A percentile compares a stretch with the other conserved stretches of the same genome.
phyloP scores from a whole-genome alignment of 192 early-diverging fungal species.

The Coemansia biformis region DNA sequence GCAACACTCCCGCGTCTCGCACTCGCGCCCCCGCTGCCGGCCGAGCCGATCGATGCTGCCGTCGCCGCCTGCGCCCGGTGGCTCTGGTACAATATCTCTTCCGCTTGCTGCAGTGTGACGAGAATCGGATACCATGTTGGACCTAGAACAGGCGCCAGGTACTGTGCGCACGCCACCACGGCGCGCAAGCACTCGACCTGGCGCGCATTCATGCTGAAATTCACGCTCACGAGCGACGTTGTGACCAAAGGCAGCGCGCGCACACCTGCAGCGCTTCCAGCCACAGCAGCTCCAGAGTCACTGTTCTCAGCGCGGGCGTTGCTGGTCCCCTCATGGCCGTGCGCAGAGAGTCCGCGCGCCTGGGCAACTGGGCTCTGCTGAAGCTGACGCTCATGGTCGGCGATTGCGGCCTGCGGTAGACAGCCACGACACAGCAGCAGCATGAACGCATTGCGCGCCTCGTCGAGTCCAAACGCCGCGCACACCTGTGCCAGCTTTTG shows the following conservation, averaged over 20 bases:
- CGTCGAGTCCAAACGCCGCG: conserved; percentile 70
- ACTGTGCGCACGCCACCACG: conserved; percentile 64
- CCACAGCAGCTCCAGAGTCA: too few relatives aligned
- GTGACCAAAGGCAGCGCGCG: conserved; percentile 20
- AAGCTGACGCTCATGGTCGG: conserved; percentile 23
- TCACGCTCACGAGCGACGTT: conserved; percentile 14
- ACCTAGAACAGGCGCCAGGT: conserved; percentile 67
- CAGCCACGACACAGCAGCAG: conserved; percentile 77
- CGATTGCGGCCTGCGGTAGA: conserved; percentile 57
- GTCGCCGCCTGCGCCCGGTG: conserved; percentile 2
- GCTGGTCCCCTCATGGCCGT: too few relatives aligned
- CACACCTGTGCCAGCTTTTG: conserved; percentile 72
- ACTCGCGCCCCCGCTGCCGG: too few relatives aligned
- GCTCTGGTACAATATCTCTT: conserved; percentile 61
- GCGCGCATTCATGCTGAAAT: conserved; percentile 60
- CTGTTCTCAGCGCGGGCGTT: too few relatives aligned
- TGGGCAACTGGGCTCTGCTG: background rate
- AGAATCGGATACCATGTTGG: conserved; percentile 82
- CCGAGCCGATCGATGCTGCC: too few relatives aligned
- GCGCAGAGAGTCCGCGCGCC: too few relatives aligned
- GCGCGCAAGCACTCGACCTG: conserved; percentile 75
- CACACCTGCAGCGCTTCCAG: too few relatives aligned
- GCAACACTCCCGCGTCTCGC: too few relatives aligned
- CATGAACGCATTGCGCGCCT: conserved; percentile 82
- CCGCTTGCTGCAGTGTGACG: conserved; percentile 83